Base-by-base conservation (phyloP, 495 filamentous ascomycete species). In the Aspergillus steynii region DNA sequence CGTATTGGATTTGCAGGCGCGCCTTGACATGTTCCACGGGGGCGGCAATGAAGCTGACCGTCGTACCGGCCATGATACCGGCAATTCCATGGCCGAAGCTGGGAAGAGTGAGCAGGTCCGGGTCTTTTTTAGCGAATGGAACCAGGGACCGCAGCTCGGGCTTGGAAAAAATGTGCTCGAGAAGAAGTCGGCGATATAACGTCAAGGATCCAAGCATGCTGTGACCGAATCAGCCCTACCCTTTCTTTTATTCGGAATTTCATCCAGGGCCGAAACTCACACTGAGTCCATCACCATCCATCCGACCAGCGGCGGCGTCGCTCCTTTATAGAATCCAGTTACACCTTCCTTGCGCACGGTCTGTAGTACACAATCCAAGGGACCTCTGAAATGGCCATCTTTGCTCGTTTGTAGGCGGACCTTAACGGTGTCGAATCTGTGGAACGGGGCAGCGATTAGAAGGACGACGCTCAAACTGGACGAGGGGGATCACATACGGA, bases 251-350 rank as follows among this genome's bases (percentile, higher is more conserved):
- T 0, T 7, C 29, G 25, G 29, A 26, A 26, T 46, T 46, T 46
- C 42, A 8, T 26, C 2, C 49, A 9, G 15, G 20, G 15, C 49
- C n/a, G 4, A 7, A 25, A 73, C 76, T 66, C 69, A 86, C 84
- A 97, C 77, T 60, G 85, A 90, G 74, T 98, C 94, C 94, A 98
- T 97, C 71, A 94, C 89, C 91, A 97, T 96, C 94, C 94, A 99
- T 61, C 95, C 95, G 59, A 96, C 85, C 55, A 97, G 76, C 48
- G 93, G 94, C 45, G 94, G 94, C 4, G 90, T 91, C 14, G 93
- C 93, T 26, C 81, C 93, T 72, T 97, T 97, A 78, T 97, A 97
- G 25, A 97, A 75, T 15, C 90, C 93, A 27, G 74, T 71, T 32
- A 94, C 71, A 14, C 92, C 91, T 71, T 97, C 93, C 68, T 91